Evolutionary conservation across 2,329 filamentous ascomycete genomes (phyloP), one percentile per base, ranked within the genome.

Genomic region (Fusarium musae): DNA sequence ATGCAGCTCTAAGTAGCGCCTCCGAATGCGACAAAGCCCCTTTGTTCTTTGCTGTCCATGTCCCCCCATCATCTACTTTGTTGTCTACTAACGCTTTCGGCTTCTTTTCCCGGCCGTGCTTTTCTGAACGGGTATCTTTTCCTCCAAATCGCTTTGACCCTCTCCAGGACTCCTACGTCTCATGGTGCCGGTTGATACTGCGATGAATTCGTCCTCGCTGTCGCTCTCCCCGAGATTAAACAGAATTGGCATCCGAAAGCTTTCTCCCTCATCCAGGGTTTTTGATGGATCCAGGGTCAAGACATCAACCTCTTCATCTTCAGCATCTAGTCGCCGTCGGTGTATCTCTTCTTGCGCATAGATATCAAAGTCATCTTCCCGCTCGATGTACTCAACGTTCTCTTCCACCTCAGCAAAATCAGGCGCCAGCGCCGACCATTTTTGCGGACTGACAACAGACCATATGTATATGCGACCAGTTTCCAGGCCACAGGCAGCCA

Each of bases 341-440:
- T 97, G 94, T 63, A 98, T 92, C 81, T 98, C 96, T 80, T 98
- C 96, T 65, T 96, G 92, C 1, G 95, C 95, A 80, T 98, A 96
- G 63, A 98, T 97, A 81, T 99, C 97, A 77, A 99, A 99, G 80
- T 99, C 96, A 80, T 99, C 96, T 83, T 99, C 96, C 63, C 90
- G 90, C 82, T 99, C 96, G 46, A 97, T 90, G 80, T 99, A 99
- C 81, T 98, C 94, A 28, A 97, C 95, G 77, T 99, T 99, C 83
- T 99, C 96, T 83, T 99, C 96, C 19, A 99, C 95, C 82, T 99
- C 96, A 44, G 92, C 93, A 82, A 99, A 99, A 82, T 99, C 97
- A 0, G 96, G 96, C 10, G 97, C 97, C 36, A 99, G 88, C 4
- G 96, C 96, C 21, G 95, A 98, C 97, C 96, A 99, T 77, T 96